Base-by-base conservation (phyloP, 345 rosid genomes). In the Heritiera fomes region DNA sequence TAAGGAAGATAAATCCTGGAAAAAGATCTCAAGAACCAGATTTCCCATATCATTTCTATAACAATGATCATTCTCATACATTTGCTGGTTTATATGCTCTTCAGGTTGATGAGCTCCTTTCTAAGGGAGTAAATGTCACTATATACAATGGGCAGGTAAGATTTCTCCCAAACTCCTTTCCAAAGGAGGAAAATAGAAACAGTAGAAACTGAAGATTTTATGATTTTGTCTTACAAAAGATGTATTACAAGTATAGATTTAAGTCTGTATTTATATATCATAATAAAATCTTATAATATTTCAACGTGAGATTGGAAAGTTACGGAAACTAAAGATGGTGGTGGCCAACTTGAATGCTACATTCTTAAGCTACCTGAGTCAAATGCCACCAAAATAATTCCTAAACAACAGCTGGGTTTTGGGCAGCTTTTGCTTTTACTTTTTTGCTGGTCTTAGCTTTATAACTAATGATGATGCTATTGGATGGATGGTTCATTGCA, bases 111-210 rank as follows among this genome's bases (percentile, higher is more conserved):
- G 89, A 90, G 79, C 91, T 93, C 6, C 91, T 95, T 69, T 84
- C 90, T 28, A 91, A 87, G 66, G 98, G 97, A 12, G 82, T 92
- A 64, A 87, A 89, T 80, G 97, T 93, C 50, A 93, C 97, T 8
- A 77, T 95, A 30, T 93, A 95, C 77, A 95, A 80, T 88, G 99
- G 99, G 30, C 99, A 95, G 74, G 99, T 93, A 90, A 76, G 89
- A 68, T 20, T 66, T 65, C 40, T 79, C 12, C 49, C 18, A 1
- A 9, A 34, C 38, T 34, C 38, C 38, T 23, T 23, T 23, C 28
- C 28, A 28, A 61, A 28, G 14, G 6, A 5, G 40, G 6, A 28
- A 23, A 61, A 2, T 61, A 61, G 28, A 56, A 56, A 56, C 28
- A 0, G 28, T 23, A 23, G 28, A 23, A 23, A 23, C 28, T 23